phyloP scores from a whole-genome alignment of 2,329 filamentous ascomycete genomes.

The Neonectria sp. region DNA sequence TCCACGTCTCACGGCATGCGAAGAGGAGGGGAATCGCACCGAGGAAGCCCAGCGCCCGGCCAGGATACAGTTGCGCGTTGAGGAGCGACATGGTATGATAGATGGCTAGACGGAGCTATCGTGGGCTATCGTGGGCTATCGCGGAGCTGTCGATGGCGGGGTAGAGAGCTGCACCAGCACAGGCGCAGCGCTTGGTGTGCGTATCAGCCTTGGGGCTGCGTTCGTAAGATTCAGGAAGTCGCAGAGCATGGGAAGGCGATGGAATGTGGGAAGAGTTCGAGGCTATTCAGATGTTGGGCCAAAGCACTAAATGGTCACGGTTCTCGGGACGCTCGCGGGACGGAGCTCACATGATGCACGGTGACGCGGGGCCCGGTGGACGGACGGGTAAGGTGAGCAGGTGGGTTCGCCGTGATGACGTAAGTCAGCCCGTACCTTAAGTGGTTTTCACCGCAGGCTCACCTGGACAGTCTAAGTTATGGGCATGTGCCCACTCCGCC shows the following conservation, averaged over 20 bases:
- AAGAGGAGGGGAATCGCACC: constrained; percentile 50
- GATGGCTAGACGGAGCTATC: constrained; percentile 19
- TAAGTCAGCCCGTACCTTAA: constrained; percentile 12
- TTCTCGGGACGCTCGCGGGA: neutral
- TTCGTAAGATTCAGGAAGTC: constrained; percentile 6
- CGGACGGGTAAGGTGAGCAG: constrained; percentile 5
- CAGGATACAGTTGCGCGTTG: constrained; percentile 76
- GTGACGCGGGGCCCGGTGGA: constrained; percentile 14
- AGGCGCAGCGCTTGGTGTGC: constrained; percentile 35
- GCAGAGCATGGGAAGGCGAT: constrained; percentile 27
- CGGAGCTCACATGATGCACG: constrained; percentile 29
- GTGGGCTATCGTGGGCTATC: constrained; percentile 23
- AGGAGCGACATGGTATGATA: constrained; percentile 64
- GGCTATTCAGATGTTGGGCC: neutral
- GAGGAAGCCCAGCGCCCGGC: constrained; percentile 76
- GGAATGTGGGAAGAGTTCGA: neutral
- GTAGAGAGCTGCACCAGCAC: constrained; percentile 37
- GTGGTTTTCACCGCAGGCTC: constrained; percentile 10
- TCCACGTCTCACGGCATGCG: neutral
- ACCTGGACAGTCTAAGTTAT: neutral
- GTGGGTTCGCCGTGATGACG: constrained; percentile 19
- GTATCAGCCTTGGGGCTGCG: constrained; percentile 15
- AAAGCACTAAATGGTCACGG: constrained; percentile 33
- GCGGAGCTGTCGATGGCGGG: constrained; percentile 41
- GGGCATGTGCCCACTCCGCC: neutral